These are phyloP conservation scores for Phialophora chinensis DNA, from an alignment of 2,329 filamentous ascomycete species.

Conservation along the genomic window DNA sequence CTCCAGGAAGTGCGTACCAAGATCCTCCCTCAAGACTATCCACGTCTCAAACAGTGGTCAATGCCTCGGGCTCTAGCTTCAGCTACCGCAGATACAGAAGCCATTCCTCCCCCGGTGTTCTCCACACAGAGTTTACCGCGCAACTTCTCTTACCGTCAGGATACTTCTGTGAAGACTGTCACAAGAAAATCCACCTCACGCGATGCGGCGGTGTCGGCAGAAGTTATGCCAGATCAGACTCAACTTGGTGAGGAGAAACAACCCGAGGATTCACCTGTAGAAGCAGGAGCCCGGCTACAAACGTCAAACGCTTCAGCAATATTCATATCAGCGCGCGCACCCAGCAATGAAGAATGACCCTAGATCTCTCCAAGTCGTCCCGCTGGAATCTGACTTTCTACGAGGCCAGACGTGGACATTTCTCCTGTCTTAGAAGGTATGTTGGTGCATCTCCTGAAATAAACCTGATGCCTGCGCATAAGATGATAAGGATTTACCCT, in stretches of 20 bases:
- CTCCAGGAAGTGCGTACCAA: conserved; percentile 73
- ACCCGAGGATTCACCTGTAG: not conserved
- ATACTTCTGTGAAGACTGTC: conserved; percentile 72
- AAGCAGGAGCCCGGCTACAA: not conserved
- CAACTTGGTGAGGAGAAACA: conserved; percentile 63
- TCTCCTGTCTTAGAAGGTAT: not conserved
- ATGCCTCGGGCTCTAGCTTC: conserved; percentile 63
- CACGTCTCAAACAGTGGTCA: conserved; percentile 67
- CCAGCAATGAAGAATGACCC: not conserved
- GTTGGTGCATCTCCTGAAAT: not conserved
- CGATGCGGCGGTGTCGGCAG: conserved; percentile 63
- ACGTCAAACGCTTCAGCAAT: not conserved
- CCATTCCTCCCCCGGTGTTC: conserved; percentile 67
- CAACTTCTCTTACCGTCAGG: conserved; percentile 74
- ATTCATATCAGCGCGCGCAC: not conserved
- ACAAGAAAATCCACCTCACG: conserved; percentile 64
- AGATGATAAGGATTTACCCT: not conserved
- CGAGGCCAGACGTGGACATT: not conserved
- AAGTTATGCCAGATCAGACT: conserved; percentile 64
- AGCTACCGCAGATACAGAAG: conserved; percentile 67
- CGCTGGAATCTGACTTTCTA: not conserved
- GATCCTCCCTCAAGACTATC: conserved; percentile 74
- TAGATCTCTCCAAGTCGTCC: not conserved
- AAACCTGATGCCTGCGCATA: not conserved
- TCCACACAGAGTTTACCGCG: conserved; percentile 41